A percentile compares a stretch with the other conserved stretches of the same genome.
Conservation (phyloP, 176 grass and related monocot species). For the Saccharum spontaneum region DNA sequence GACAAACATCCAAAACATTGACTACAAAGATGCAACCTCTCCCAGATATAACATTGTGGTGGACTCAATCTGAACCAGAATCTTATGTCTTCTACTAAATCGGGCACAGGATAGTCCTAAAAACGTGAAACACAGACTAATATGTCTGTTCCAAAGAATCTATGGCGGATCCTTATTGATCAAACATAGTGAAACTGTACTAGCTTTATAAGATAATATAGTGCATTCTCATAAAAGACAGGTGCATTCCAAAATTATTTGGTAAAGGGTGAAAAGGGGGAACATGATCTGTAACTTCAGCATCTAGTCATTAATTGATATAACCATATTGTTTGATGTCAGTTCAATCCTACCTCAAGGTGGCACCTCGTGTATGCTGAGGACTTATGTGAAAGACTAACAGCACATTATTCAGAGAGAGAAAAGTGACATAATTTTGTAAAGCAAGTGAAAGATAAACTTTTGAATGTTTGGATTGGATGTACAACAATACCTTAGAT, state of each 20-base stretch:
- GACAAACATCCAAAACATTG: slow-evolving; percentile 22
- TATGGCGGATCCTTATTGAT: slow-evolving; percentile 8
- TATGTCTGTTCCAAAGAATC: slow-evolving; percentile 1
- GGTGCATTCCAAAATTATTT: slow-evolving; percentile 1
- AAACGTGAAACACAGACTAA: background rate
- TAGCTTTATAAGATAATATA: slow-evolving; percentile 14
- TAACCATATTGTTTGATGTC: slow-evolving; percentile 4
- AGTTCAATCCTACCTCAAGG: background rate
- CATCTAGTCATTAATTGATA: slow-evolving; percentile 3
- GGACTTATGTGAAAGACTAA: slow-evolving; percentile 18
- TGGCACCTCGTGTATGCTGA: background rate
- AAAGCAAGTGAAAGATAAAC: background rate
- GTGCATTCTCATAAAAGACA: slow-evolving; percentile 10
- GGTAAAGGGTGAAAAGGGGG: background rate
- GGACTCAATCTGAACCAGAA: background rate
- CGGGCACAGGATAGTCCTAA: background rate
- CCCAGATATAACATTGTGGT: background rate
- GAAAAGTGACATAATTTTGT: background rate
- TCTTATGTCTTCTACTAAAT: background rate
- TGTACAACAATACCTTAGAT: slow-evolving; percentile 30
- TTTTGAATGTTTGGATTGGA: background rate
- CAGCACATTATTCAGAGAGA: slow-evolving; percentile 15
- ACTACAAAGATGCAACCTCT: slow-evolving; percentile 24
- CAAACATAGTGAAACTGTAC: slow-evolving; percentile 7
- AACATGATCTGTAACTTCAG: background rate